Percentiles rank a stretch among this genome's conserved stretches.
These are phyloP conservation scores for Colletotrichum viniferum DNA, from an alignment of 2,329 filamentous ascomycete genomes.

Conservation along the genomic window DNA sequence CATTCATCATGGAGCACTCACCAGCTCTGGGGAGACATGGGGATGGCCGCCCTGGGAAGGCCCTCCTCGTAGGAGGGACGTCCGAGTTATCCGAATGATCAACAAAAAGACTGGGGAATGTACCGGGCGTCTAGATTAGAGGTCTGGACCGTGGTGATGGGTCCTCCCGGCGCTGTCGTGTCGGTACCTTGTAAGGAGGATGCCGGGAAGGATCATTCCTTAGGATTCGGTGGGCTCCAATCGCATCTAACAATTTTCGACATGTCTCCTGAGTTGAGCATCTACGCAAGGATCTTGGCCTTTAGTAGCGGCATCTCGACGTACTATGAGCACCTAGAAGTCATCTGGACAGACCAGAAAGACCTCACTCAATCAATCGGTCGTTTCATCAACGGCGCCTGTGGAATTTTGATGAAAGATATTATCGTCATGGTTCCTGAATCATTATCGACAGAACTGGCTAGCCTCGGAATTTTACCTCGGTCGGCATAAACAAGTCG, in stretches of 20 bases:
- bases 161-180: background rate
- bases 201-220: background rate
- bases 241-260: conserved; percentile 1
- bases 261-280: background rate
- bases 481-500: background rate
- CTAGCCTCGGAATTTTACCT: background rate
- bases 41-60: background rate
- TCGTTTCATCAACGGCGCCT: background rate
- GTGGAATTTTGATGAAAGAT: background rate
- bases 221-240: background rate
- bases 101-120: background rate
- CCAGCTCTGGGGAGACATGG: background rate
- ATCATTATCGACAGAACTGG: background rate
- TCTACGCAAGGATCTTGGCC: background rate
- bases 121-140: background rate
- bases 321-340: background rate
- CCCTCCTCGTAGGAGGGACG: too few relatives aligned
- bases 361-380: background rate
- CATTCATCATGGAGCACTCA: background rate
- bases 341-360: background rate
- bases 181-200: background rate
- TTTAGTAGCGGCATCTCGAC: background rate
- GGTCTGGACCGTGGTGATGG: background rate
- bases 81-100: background rate
- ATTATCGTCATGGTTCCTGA: background rate